Base-by-base conservation (phyloP, 2,329 filamentous ascomycete genomes). In the Arthrobotrys musiformis region DNA sequence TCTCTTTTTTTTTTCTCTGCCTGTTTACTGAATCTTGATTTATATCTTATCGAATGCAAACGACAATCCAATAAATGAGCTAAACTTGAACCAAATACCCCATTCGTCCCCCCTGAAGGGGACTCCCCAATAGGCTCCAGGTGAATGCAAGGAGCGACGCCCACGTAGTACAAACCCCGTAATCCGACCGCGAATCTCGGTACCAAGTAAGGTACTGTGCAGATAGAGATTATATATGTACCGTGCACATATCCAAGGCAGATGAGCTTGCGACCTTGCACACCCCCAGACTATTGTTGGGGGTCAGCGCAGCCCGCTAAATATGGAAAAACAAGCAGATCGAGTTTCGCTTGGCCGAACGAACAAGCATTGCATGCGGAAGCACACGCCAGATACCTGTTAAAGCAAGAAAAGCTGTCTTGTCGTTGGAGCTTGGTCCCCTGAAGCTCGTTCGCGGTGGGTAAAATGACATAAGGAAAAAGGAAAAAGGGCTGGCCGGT, bases 391-490 rank as follows among this genome's bases (percentile, higher is more conserved):
- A 61, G 69, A 60, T 60, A 67, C n/a, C n/a, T n/a, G n/a, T n/a
- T n/a, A n/a, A n/a, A 73, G 69, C 50, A 58, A 17, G 22, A 37
- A 22, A n/a, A 67, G 33, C 62, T 60, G 46, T 54, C 70, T 40
- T 4, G 48, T 52, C 30, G 48, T 30, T 26, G n/a, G n/a, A 58
- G 37, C 35, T 75, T 24, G 72, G 28, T 70, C 61, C 48, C 50
- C 50, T 46, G 33, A 35, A 26, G 37, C 30, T 24, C n/a, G n/a
- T n/a, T n/a, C n/a, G n/a, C n/a, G n/a, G 42, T 64, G 64, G 58
- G 48, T 67, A 67, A 75, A 63, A 76, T 76, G 72, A 76, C 72
- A 70, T 69, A 70, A 69, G 70, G 63, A 69, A 58, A 56, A 42
- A n/a, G n/a, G n/a, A n/a, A n/a, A n/a, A n/a, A n/a, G n/a, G n/a